These are phyloP conservation scores for Dispira simplex DNA, from an alignment of 192 early-diverging fungal genomes.

Conservation along the genomic window DNA sequence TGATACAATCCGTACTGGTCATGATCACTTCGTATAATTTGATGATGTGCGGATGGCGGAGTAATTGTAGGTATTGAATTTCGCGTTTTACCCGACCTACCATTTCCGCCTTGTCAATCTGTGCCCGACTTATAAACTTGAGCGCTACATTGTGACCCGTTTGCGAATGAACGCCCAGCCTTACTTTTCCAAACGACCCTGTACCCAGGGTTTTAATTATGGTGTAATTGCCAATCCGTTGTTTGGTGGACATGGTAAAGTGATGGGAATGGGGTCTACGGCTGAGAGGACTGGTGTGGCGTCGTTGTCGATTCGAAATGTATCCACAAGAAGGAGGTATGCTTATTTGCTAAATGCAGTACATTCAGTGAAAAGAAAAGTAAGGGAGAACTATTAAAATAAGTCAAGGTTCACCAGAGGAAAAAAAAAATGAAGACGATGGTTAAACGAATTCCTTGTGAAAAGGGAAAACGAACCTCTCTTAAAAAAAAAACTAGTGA, in stretches of 20 bases:
- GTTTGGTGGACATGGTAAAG: conserved; percentile 19
- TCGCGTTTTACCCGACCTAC: conserved; percentile 88
- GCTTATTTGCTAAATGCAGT: too few relatives aligned
- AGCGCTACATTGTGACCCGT: conserved; percentile 93
- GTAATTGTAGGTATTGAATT: conserved; percentile 88
- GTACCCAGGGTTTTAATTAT: conserved; percentile 90
- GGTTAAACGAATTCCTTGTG: too few relatives aligned
- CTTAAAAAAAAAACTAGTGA: too few relatives aligned
- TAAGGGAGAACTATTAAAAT: too few relatives aligned
- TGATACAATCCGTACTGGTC: conserved; percentile 89
- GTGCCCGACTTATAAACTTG: conserved; percentile 88
- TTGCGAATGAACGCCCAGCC: conserved; percentile 88
- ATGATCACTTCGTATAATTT: conserved; percentile 99
- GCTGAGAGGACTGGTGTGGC: too few relatives aligned
- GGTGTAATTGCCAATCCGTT: conserved; percentile 80
- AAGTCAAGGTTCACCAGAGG: too few relatives aligned
- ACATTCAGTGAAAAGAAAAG: too few relatives aligned
- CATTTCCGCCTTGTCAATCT: conserved; percentile 92
- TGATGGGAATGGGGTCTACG: background rate
- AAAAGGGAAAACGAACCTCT: too few relatives aligned
- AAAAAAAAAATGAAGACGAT: too few relatives aligned
- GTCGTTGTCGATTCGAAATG: too few relatives aligned
- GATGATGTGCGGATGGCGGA: conserved; percentile 96
- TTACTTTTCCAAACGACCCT: conserved; percentile 98
- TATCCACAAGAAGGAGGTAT: too few relatives aligned